These are phyloP conservation scores for Pseudohyphozyma bogoriensis DNA, from an alignment of 768 basidiomycete genomes.

Conservation along the genomic window DNA sequence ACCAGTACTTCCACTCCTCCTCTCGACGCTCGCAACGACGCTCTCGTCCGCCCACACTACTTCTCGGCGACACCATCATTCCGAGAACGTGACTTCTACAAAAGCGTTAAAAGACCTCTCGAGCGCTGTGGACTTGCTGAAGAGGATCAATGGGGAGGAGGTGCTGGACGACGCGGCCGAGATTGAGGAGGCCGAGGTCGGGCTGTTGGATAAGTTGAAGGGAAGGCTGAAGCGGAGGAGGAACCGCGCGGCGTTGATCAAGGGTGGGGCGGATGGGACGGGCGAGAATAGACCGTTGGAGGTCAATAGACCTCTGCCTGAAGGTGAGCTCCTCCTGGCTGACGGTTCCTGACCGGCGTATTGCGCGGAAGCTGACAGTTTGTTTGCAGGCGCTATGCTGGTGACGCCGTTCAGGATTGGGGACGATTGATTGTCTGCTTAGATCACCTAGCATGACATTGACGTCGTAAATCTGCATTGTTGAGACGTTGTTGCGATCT, in stretches of 20 bases:
- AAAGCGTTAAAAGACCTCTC: not conserved
- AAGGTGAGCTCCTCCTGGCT: constrained; percentile 4
- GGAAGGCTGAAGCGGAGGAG: constrained; percentile 10
- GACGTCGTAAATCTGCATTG: too few relatives aligned
- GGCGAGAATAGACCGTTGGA: not conserved
- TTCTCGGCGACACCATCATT: not conserved
- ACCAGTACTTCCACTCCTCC: constrained; percentile 6
- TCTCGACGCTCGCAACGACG: constrained; percentile 10
- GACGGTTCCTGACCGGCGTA: not conserved
- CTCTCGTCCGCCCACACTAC: constrained; percentile 7
- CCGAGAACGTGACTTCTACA: not conserved
- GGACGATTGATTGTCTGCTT: too few relatives aligned
- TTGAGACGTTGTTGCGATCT: too few relatives aligned
- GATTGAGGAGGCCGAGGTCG: constrained; percentile 5
- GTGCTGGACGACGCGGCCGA: not conserved
- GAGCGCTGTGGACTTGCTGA: constrained; percentile 10
- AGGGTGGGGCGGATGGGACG: not conserved
- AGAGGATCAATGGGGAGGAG: constrained; percentile 9
- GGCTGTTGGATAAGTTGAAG: constrained; percentile 14
- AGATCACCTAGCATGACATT: too few relatives aligned
- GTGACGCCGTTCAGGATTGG: constrained; percentile 17
- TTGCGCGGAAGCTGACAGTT: too few relatives aligned
- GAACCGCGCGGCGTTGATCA: constrained; percentile 1
- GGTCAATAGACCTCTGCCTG: constrained; percentile 1
- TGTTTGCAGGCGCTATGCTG: constrained; percentile 9